Percentiles rank a stretch among this genome's conserved stretches.
phyloP scores from a whole-genome alignment of 2,329 filamentous ascomycete genomes.

The Colletotrichum salicis region DNA sequence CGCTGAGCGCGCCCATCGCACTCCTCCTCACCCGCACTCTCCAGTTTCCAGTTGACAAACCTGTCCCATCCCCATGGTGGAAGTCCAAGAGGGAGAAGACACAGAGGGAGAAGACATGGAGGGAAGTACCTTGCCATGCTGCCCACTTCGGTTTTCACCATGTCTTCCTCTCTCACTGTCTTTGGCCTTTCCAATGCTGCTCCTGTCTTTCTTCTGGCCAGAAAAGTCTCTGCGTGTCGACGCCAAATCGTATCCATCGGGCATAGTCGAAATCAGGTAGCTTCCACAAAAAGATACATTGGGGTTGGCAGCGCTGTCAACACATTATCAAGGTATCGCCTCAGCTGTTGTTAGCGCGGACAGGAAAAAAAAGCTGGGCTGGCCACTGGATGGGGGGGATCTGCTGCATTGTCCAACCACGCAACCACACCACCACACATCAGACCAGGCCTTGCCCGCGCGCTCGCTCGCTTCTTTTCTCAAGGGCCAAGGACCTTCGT shows the following conservation, averaged over 20 bases:
- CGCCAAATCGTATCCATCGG: background rate
- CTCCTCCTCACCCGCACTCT: constrained; percentile 21
- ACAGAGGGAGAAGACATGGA: background rate
- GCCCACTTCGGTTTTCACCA: background rate
- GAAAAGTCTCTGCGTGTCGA: background rate
- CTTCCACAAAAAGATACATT: background rate
- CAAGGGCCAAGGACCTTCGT: constrained; percentile 9
- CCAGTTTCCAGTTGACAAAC: constrained; percentile 1
- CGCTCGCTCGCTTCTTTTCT: constrained; percentile 5
- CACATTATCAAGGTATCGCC: background rate
- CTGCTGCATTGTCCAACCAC: constrained; percentile 30
- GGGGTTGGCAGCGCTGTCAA: background rate
- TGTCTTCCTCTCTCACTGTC: background rate
- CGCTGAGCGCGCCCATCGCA: constrained; percentile 8
- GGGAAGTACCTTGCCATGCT: constrained; percentile 2
- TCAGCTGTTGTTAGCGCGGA: constrained; percentile 1
- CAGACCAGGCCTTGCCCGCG: constrained; percentile 26
- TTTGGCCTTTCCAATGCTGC: background rate
- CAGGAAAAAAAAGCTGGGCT: constrained; percentile 23
- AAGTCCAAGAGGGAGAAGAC: background rate
- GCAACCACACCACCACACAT: constrained; percentile 28
- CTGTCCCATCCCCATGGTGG: background rate
- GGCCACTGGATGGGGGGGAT: constrained; percentile 5
- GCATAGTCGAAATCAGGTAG: background rate
- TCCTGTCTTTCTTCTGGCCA: background rate